phyloP scores from a whole-genome alignment of 768 basidiomycete genomes.

The Daedaleopsis nitida region DNA sequence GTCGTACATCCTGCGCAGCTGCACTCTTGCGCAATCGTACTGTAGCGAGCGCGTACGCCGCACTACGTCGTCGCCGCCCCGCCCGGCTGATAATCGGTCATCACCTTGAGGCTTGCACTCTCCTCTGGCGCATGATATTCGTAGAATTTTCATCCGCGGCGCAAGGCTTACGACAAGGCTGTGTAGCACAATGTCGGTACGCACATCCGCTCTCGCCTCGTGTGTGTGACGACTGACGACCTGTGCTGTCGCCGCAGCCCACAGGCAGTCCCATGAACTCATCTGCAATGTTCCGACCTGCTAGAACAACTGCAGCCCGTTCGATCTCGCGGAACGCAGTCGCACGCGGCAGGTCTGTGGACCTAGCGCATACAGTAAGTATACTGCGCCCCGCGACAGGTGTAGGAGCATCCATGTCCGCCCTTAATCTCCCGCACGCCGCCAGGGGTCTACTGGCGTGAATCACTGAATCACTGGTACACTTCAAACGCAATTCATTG shows the following conservation, averaged over 20 bases:
- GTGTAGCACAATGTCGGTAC: not conserved
- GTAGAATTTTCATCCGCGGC: not conserved
- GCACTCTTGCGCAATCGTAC: too few species aligned
- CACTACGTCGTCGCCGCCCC: too few species aligned
- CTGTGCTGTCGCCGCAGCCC: not conserved
- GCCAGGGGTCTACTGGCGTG: not conserved
- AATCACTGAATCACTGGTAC: too few species aligned
- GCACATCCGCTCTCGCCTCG: not conserved
- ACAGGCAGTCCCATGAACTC: not conserved
- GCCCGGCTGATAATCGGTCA: not conserved
- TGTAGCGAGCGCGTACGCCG: too few species aligned
- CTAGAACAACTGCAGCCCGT: not conserved
- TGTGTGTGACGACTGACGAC: not conserved
- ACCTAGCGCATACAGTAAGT: not conserved
- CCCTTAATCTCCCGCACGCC: not conserved
- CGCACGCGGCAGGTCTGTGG: not conserved
- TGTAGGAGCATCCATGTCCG: not conserved
- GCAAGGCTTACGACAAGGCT: not conserved
- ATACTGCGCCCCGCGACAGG: not conserved
- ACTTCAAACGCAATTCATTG: not conserved
- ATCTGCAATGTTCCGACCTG: not conserved
- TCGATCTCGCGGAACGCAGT: not conserved
- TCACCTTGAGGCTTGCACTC: not conserved
- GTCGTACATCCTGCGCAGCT: too few species aligned
- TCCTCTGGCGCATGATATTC: slow-evolving; percentile 2